These are phyloP conservation scores for Teratosphaeria destructans DNA, from an alignment of 2,329 filamentous ascomycete species.

Conservation along the genomic window DNA sequence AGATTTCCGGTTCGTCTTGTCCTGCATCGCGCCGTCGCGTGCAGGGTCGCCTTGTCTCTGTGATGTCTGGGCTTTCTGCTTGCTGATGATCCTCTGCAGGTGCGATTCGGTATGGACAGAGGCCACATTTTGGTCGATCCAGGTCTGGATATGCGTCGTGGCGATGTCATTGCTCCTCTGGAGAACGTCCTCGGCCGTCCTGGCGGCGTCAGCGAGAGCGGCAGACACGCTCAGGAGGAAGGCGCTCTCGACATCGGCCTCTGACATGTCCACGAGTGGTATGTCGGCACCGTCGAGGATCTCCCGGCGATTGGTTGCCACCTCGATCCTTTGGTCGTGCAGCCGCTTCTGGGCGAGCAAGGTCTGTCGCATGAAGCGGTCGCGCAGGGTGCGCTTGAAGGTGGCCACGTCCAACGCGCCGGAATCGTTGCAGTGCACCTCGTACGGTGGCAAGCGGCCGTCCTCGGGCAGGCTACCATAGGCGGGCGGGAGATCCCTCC, in stretches of 20 bases:
- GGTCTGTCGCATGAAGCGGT: constrained; percentile 3
- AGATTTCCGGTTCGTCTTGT: neutral
- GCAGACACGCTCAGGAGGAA: neutral
- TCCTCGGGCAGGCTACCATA: constrained; percentile 16
- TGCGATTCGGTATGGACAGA: neutral
- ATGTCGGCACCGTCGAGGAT: neutral
- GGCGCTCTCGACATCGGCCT: neutral
- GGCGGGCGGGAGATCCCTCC: constrained; percentile 14
- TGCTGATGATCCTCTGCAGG: neutral
- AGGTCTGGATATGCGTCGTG: neutral
- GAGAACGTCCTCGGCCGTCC: neutral
- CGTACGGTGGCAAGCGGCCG: constrained; percentile 1
- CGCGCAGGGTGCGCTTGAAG: constrained; percentile 8
- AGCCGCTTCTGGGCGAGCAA: neutral
- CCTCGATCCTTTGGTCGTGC: neutral
- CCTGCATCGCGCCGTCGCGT: neutral
- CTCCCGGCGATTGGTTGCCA: neutral
- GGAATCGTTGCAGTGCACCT: constrained; percentile 4
- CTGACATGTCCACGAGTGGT: neutral
- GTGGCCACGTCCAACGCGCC: constrained; percentile 9
- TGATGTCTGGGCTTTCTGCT: neutral
- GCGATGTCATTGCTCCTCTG: neutral
- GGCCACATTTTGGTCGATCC: neutral
- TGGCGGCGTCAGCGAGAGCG: neutral
- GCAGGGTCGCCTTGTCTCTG: neutral